These are phyloP conservation scores for Triangularia verruculosa DNA, from an alignment of 2,329 filamentous ascomycete genomes.

Conservation along the genomic window DNA sequence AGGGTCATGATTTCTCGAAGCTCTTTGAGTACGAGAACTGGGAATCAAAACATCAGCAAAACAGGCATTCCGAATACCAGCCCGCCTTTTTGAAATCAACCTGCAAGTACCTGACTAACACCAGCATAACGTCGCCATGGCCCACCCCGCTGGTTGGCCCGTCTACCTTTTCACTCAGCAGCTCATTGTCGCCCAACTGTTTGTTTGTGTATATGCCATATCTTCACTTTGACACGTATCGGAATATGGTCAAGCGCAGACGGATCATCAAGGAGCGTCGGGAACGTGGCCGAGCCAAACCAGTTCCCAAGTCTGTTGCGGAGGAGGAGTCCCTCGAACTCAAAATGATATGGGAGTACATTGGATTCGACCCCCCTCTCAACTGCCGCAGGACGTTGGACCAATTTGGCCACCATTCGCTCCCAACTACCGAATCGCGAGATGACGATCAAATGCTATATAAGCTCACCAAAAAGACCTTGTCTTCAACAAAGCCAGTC, in stretches of 20 bases:
- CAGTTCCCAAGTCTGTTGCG: constrained; percentile 53
- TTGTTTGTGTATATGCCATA: constrained; percentile 56
- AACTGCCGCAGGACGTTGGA: constrained; percentile 62
- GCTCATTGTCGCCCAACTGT: constrained; percentile 31
- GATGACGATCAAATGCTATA: constrained; percentile 68
- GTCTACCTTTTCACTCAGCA: neutral
- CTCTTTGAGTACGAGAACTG: constrained; percentile 43
- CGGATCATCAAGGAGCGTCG: constrained; percentile 52
- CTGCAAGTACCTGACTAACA: constrained; percentile 36
- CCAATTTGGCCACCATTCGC: constrained; percentile 61
- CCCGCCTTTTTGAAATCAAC: constrained; percentile 40
- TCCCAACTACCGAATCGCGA: constrained; percentile 57
- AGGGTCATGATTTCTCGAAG: constrained; percentile 37
- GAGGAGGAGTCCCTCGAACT: constrained; percentile 55
- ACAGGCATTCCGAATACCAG: constrained; percentile 39
- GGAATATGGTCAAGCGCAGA: constrained; percentile 53
- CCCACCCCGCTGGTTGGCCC: constrained; percentile 18
- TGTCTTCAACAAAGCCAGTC: neutral
- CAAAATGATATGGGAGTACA: constrained; percentile 61
- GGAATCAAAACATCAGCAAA: constrained; percentile 40
- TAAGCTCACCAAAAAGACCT: constrained; percentile 55
- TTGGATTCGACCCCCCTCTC: constrained; percentile 58
- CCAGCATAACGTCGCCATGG: constrained; percentile 30
- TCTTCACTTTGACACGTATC: constrained; percentile 64
- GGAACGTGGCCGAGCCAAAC: constrained; percentile 52